A percentile compares a stretch with the other conserved stretches of the same genome.
These are phyloP conservation scores for Lasiodiplodia sp. DNA, from an alignment of 2,329 filamentous ascomycete genomes.

Conservation along the genomic window DNA sequence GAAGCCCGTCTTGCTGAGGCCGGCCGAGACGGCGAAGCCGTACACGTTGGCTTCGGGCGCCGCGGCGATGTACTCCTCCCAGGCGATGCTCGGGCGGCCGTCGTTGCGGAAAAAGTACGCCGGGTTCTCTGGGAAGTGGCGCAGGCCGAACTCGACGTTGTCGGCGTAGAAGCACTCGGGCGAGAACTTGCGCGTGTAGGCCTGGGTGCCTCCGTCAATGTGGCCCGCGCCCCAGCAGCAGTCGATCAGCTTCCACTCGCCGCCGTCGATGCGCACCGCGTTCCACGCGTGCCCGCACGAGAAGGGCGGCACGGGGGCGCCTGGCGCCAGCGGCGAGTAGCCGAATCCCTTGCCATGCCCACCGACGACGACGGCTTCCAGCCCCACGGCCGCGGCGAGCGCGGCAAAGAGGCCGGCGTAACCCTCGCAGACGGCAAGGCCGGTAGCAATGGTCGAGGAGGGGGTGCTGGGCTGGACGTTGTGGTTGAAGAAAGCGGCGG, in stretches of 20 bases:
- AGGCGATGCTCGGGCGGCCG: conserved; percentile 67
- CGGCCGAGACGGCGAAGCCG: conserved; percentile 54
- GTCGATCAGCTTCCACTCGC: conserved; percentile 91
- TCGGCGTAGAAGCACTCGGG: conserved; percentile 66
- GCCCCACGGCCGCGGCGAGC: conserved; percentile 78
- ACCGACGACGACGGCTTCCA: conserved; percentile 76
- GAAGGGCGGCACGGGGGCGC: conserved; percentile 70
- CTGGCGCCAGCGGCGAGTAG: conserved; percentile 67
- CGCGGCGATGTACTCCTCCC: conserved; percentile 83
- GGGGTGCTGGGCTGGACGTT: conserved; percentile 72
- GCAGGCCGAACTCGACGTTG: conserved; percentile 82
- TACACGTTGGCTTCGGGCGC: conserved; percentile 58
- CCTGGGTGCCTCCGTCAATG: conserved; percentile 60
- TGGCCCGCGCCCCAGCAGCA: conserved; percentile 91
- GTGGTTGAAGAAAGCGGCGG: conserved; percentile 77
- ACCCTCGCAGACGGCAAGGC: conserved; percentile 88
- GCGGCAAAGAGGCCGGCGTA: conserved; percentile 84
- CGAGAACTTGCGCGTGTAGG: conserved; percentile 73
- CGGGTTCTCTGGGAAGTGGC: conserved; percentile 77
- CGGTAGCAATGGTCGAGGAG: conserved; percentile 75
- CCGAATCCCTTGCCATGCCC: conserved; percentile 91
- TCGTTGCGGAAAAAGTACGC: conserved; percentile 78
- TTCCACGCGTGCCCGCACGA: conserved; percentile 87
- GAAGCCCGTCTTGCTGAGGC: conserved; percentile 65
- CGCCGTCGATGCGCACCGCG: conserved; percentile 84